Percentiles rank a stretch among this genome's conserved stretches.
phyloP scores from a whole-genome alignment of 768 basidiomycete species.

The Pulveroboletus ravenelii region DNA sequence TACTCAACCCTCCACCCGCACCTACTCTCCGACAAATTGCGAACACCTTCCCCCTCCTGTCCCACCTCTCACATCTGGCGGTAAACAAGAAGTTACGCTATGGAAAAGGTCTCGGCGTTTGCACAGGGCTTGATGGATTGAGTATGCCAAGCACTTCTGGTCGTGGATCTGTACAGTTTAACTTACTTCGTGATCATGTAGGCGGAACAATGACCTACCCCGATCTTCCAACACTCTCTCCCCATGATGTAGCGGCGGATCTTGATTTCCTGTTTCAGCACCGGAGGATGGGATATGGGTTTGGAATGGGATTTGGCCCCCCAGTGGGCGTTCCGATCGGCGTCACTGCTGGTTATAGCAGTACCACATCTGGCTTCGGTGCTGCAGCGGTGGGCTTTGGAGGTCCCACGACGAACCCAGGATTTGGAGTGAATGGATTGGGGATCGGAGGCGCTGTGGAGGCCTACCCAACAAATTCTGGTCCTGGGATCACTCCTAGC shows the following conservation, averaged over 20 bases:
- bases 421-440: slow-evolving; percentile 22
- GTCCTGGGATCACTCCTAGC: slow-evolving; percentile 10
- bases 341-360: slow-evolving; percentile 14
- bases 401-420: slow-evolving; percentile 10
- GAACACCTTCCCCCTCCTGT: slow-evolving; percentile 51
- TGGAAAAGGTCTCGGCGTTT: slow-evolving; percentile 14
- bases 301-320: slow-evolving; percentile 24
- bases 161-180: not conserved
- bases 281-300: slow-evolving; percentile 24
- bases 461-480: slow-evolving; percentile 12
- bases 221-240: slow-evolving; percentile 37
- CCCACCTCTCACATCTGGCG: slow-evolving; percentile 20
- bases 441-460: slow-evolving; percentile 17
- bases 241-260: slow-evolving; percentile 47
- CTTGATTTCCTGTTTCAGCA: slow-evolving; percentile 52
- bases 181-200: slow-evolving; percentile 28
- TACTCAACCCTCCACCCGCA: slow-evolving; percentile 47
- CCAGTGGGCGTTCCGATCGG: slow-evolving; percentile 20
- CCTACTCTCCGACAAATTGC: slow-evolving; percentile 66
- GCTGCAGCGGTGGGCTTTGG: slow-evolving; percentile 16
- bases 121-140: slow-evolving; percentile 18
- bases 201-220: slow-evolving; percentile 38
- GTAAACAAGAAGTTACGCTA: slow-evolving; percentile 18
- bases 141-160: slow-evolving; percentile 12
- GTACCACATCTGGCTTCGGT: slow-evolving; percentile 13